Conservation (phyloP, 2,329 filamentous ascomycete genomes). For the Pseudogymnoascus sp. region DNA sequence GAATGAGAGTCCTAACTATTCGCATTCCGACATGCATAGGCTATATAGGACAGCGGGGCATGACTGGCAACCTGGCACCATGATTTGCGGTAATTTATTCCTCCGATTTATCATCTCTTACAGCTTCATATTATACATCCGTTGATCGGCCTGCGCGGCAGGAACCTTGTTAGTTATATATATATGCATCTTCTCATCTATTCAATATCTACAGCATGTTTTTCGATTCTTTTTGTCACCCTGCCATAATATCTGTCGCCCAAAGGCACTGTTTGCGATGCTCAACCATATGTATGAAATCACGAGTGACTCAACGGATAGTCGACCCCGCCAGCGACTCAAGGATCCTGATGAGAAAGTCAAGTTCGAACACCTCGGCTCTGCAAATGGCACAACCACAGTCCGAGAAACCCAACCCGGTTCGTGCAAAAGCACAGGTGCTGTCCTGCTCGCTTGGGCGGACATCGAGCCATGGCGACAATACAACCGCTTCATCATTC, state of each 20-base stretch:
- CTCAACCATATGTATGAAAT: conserved; percentile 2
- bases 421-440: not conserved
- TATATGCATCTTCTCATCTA: not conserved
- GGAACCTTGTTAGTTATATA: not conserved
- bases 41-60: not conserved
- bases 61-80: not conserved
- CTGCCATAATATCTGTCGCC: not conserved
- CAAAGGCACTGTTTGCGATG: not conserved
- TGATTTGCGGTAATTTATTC: conserved; percentile 8
- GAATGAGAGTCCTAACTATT: not conserved
- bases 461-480: conserved; percentile 4
- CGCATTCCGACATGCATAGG: not conserved
- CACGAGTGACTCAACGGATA: not conserved
- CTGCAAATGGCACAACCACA: not conserved
- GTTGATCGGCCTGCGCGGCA: not conserved
- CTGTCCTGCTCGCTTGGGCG: not conserved
- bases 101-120: not conserved
- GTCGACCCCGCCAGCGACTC: not conserved
- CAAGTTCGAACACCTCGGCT: not conserved
- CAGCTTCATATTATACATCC: conserved; percentile 7
- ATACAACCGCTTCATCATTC: conserved; percentile 1
- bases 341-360: not conserved
- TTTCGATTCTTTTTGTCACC: not conserved
- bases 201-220: not conserved
- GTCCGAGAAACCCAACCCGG: not conserved